phyloP scores from a whole-genome alignment of 129 eudicot species.

The Rutidosis leptorrhynchoides region DNA sequence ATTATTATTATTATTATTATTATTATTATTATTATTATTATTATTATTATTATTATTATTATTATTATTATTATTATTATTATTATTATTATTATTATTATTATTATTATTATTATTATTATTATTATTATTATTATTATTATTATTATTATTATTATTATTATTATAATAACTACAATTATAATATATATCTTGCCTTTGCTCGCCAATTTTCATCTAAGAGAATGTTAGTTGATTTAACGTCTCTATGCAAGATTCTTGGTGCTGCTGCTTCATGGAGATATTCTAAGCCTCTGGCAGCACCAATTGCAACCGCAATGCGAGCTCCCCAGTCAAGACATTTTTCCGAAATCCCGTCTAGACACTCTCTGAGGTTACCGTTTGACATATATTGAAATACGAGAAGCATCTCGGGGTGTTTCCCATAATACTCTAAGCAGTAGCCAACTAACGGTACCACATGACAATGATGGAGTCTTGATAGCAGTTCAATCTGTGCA shows the following conservation, averaged over 20 bases:
- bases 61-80: too few species aligned
- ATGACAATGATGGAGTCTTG: constrained; percentile 90
- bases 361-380: constrained; percentile 80
- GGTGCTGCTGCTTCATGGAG: constrained; percentile 98
- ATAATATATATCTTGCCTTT: constrained; percentile 45
- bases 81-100: too few species aligned
- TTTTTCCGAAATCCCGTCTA: constrained; percentile 60
- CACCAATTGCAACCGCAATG: constrained; percentile 85
- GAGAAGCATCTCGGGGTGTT: constrained; percentile 65
- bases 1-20: too few species aligned
- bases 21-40: too few species aligned
- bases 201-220: constrained; percentile 90
- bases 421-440: constrained; percentile 67
- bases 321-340: constrained; percentile 76
- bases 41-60: too few species aligned
- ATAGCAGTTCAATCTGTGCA: constrained; percentile 74
- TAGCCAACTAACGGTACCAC: constrained; percentile 91
- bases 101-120: too few species aligned
- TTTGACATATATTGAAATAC: constrained; percentile 73
- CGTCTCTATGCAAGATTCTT: constrained; percentile 91
- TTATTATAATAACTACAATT: too few species aligned
- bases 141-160: too few species aligned
- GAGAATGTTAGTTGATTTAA: constrained; percentile 87
- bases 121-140: too few species aligned
- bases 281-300: constrained; percentile 96